Percentiles rank a stretch among this genome's conserved stretches.
These are phyloP conservation scores for Cystobasidium pallidum DNA, from an alignment of 1,284 basidiomycete species.

Conservation along the genomic window DNA sequence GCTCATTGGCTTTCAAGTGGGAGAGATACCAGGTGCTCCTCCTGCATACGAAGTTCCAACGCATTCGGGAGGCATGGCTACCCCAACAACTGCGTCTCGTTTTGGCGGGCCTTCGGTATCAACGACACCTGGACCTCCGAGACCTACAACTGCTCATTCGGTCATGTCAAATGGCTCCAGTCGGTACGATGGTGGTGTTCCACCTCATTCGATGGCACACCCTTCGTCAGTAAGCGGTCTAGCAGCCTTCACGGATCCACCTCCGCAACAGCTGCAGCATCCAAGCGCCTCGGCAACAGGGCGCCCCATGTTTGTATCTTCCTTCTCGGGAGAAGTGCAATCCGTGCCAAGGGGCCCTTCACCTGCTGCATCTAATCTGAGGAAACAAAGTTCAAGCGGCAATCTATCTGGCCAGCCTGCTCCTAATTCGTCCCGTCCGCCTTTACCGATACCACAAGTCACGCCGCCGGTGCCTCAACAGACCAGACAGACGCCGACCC, in stretches of 20 bases:
- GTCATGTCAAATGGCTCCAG: constrained; percentile 31
- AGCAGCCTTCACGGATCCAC: constrained; percentile 4
- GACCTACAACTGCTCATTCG: constrained; percentile 27
- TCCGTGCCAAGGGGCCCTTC: neutral
- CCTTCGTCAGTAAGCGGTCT: constrained; percentile 7
- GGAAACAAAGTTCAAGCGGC: constrained; percentile 12
- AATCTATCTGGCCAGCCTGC: neutral
- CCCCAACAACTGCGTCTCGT: constrained; percentile 12
- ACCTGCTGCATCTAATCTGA: neutral
- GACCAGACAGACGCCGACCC: neutral
- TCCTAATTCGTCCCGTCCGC: constrained; percentile 4
- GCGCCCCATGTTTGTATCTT: constrained; percentile 4
- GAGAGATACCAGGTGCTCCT: constrained; percentile 39
- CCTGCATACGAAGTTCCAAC: constrained; percentile 43
- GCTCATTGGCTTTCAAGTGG: constrained; percentile 51
- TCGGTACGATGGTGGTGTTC: constrained; percentile 16
- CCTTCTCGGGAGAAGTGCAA: constrained; percentile 1
- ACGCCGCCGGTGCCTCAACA: neutral
- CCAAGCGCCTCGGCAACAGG: neutral
- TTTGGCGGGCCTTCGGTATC: neutral
- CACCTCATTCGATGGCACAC: constrained; percentile 7
- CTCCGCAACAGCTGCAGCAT: neutral
- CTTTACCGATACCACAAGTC: constrained; percentile 27
- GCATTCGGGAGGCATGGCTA: constrained; percentile 29
- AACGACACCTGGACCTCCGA: constrained; percentile 14